Conservation (phyloP, 768 basidiomycete genomes). For the Kwoniella sp. region DNA sequence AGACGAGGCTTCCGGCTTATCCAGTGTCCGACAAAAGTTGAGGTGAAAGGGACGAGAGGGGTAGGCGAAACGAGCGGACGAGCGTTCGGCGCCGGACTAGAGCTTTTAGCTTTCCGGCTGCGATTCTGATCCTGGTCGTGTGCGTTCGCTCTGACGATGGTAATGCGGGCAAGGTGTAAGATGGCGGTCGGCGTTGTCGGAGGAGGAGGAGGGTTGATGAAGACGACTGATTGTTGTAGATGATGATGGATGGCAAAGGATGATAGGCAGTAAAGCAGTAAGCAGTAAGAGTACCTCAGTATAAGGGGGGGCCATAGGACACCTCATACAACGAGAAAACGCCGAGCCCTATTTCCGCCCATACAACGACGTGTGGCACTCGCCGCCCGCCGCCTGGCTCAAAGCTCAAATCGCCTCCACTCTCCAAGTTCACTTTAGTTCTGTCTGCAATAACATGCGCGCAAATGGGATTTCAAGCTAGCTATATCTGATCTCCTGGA, state of each 20-base stretch:
- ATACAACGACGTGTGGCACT: conserved; percentile 21
- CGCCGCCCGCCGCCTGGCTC: background rate
- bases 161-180: background rate
- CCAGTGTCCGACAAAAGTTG: conserved; percentile 2
- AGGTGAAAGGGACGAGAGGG: background rate
- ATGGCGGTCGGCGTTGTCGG: background rate
- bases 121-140: background rate
- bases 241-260: conserved; percentile 7
- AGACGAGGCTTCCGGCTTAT: conserved; percentile 7
- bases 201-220: background rate
- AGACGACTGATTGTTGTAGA: background rate
- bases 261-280: background rate
- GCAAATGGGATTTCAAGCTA: no score
- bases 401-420: conserved; percentile 15
- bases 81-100: background rate
- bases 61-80: background rate
- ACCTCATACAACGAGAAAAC: conserved; percentile 18
- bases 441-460: no score
- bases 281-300: no score
- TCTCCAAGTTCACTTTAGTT: conserved; percentile 9
- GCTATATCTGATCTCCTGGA: no score
- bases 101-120: no score
- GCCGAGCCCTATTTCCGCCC: conserved; percentile 21
- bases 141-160: background rate
- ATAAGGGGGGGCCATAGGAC: no score